phyloP scores from a whole-genome alignment of 257 asterid genomes.

The Solanum clarkiae region DNA sequence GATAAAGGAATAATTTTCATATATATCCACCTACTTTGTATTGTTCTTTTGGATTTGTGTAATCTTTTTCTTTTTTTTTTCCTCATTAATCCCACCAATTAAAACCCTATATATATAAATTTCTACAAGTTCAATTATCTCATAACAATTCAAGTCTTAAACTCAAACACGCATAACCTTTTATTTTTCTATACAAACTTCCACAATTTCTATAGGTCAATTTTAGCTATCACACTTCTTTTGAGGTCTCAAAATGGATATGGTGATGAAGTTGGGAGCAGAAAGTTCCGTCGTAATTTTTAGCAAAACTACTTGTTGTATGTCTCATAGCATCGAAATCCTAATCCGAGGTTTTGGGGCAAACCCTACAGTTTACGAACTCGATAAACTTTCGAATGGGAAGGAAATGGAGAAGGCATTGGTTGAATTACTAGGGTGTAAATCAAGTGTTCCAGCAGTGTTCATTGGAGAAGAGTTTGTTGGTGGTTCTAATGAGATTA shows the following conservation, averaged over 20 bases:
- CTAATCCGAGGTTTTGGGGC: not conserved
- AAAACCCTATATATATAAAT: not conserved
- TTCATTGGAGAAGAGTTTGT: not conserved
- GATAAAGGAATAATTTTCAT: not conserved
- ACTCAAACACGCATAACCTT: not conserved
- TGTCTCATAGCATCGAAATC: not conserved
- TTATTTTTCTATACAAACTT: not conserved
- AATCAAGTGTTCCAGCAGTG: not conserved
- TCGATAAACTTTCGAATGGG: not conserved
- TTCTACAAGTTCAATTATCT: not conserved
- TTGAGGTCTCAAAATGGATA: not conserved
- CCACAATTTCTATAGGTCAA: not conserved
- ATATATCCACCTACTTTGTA: not conserved
- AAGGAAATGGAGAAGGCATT: not conserved
- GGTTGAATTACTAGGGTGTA: not conserved
- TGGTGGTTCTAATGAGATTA: not conserved
- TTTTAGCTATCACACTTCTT: not conserved
- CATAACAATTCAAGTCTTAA: not conserved
- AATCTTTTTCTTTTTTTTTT: not conserved
- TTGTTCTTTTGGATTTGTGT: not conserved
- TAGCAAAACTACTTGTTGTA: not conserved
- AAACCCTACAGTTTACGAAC: not conserved
- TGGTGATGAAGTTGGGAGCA: not conserved
- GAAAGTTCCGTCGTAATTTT: not conserved
- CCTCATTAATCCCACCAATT: not conserved